Evolutionary conservation across 2,329 filamentous ascomycete genomes (phyloP), one percentile per base, ranked within the genome.

Genomic region (Neurospora sp.): DNA sequence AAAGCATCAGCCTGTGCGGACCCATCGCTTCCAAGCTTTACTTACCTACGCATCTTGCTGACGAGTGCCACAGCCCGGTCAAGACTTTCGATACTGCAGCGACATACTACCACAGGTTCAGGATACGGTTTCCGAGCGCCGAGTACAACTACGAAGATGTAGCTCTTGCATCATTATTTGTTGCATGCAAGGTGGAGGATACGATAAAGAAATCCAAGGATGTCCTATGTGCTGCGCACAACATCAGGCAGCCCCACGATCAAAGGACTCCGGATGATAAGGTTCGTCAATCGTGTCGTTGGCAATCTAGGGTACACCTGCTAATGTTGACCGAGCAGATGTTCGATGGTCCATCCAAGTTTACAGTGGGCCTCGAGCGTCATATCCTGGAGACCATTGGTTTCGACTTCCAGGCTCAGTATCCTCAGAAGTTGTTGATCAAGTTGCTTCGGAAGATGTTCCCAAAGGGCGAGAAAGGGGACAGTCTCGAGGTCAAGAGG

Each of bases 101-200:
- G 73, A 89, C 92, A 17, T 97, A 97, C 79, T 99, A 94, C 78
- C 95, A 98, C 83, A 93, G 93, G 75, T 97, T 97, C 79, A 90
- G 95, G 39, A 86, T 98, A 68, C 88, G 91, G 66, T 93, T 97
- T 77, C 87, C 89, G n/a, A 92, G 94, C 74, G 88, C 84, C 73
- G 93, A 97, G 76, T 97, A 97, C 80, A 92, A 91, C 78, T 93
- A 89, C 73, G 81, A 92, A 79, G 95, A 98, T 78, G 94, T 93
- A 1, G 93, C 95, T 0, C 88, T 96, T 6, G 93, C 96, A 0
- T 91, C 93, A 33, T 83, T 99, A 8, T 95, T 98, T 77, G 92
- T 94, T 2, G 94, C 94, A 2, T 98, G 95, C 84, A 99, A 99
- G 82, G 93, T 96, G 66, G 96, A 99, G 80, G 96, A 99, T 79